These are phyloP conservation scores for Phytophthora parvispora DNA, from an alignment of 352 stramenopile genomes.

Conservation along the genomic window DNA sequence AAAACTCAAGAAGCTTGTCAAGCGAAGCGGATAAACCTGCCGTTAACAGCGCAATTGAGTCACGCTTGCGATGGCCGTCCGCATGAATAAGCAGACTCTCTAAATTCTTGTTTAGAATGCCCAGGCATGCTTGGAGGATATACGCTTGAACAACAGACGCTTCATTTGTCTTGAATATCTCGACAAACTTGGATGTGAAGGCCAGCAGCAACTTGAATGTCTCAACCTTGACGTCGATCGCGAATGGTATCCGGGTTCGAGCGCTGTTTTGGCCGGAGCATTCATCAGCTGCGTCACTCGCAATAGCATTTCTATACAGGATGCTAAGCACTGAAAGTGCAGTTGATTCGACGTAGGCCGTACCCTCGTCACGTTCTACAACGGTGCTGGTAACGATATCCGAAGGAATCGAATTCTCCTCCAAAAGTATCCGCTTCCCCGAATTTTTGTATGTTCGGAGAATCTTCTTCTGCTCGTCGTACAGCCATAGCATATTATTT, in stretches of 20 bases:
- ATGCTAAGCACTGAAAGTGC: slow-evolving; percentile 44
- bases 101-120: slow-evolving; percentile 56
- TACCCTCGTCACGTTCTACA: background rate
- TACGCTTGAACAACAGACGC: slow-evolving; percentile 29
- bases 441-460: slow-evolving; percentile 54
- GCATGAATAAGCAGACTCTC: slow-evolving; percentile 34
- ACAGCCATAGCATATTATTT: slow-evolving; percentile 59
- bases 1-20: slow-evolving; percentile 46
- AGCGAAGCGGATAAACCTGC: slow-evolving; percentile 37
- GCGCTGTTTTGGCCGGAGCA: background rate
- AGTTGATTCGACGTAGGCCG: slow-evolving; percentile 20
- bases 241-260: slow-evolving; percentile 44
- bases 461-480: slow-evolving; percentile 38
- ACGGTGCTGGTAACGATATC: background rate
- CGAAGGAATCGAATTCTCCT: slow-evolving; percentile 37
- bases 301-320: slow-evolving; percentile 51
- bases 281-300: slow-evolving; percentile 11
- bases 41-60: slow-evolving; percentile 31
- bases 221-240: slow-evolving; percentile 41
- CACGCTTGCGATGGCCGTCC: slow-evolving; percentile 10
- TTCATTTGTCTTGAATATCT: slow-evolving; percentile 35
- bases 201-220: slow-evolving; percentile 47
- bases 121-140: slow-evolving; percentile 52
- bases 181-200: slow-evolving; percentile 43
- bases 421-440: slow-evolving; percentile 50